Conservation (phyloP, 495 filamentous ascomycete species). For the Penicillium waksmanii region DNA sequence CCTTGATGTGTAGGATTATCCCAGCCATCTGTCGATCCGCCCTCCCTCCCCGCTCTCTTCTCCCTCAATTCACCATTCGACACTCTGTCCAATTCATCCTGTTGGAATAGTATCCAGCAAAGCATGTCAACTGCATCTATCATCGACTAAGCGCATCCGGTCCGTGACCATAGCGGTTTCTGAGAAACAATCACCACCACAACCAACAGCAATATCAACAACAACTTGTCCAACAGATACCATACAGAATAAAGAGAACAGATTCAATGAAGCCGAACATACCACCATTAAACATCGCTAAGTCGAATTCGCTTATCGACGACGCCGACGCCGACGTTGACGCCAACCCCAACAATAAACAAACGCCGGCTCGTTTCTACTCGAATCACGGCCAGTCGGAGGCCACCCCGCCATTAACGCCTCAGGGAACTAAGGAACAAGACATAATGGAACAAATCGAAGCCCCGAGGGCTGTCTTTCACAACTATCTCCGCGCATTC, state of each 20-base stretch:
- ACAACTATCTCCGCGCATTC: constrained; percentile 95
- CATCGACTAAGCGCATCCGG: constrained; percentile 35
- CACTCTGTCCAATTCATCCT: constrained; percentile 12
- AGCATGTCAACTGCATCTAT: constrained; percentile 40
- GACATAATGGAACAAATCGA: constrained; percentile 50
- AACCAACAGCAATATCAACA: neutral
- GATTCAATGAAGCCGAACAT: constrained; percentile 57
- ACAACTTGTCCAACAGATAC: neutral
- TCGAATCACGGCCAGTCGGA: constrained; percentile 41
- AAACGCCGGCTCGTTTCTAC: constrained; percentile 34
- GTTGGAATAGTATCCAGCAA: constrained; percentile 16
- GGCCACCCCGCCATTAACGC: constrained; percentile 76
- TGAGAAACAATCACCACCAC: constrained; percentile 4
- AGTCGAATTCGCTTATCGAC: constrained; percentile 58
- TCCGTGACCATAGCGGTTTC: constrained; percentile 38
- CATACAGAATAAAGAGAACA: constrained; percentile 2
- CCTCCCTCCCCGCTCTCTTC: constrained; percentile 18
- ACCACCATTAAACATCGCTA: constrained; percentile 74
- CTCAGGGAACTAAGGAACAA: constrained; percentile 60
- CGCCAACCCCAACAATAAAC: constrained; percentile 28
- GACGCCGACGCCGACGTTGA: constrained; percentile 46
- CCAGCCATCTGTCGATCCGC: constrained; percentile 32
- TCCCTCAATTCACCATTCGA: constrained; percentile 17
- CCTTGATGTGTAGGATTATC: constrained; percentile 32
- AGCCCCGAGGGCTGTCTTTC: constrained; percentile 68